Evolutionary conservation across 2,329 filamentous ascomycete genomes (phyloP).

Genomic region (Ophiosphaerella narmari): DNA sequence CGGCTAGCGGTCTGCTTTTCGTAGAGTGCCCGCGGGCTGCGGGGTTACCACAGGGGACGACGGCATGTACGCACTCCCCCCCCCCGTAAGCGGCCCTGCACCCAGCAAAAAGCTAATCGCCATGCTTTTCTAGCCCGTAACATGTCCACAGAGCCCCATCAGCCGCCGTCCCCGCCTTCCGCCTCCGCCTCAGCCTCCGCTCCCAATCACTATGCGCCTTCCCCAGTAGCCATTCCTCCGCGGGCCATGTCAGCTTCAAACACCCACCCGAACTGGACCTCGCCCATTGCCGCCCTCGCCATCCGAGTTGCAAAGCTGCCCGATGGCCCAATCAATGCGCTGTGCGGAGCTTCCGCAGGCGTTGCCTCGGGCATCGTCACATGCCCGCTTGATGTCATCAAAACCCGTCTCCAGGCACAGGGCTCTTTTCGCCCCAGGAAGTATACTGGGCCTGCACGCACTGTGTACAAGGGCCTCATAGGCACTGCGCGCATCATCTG

Average conservation of each 20-base stretch:
- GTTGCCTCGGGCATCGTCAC: conserved; percentile 94
- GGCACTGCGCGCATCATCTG: conserved; percentile 87
- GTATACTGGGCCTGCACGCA: conserved; percentile 54
- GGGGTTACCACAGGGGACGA: conserved; percentile 48
- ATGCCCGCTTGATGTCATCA: conserved; percentile 97
- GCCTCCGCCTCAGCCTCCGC: conserved; percentile 27
- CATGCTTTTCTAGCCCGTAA: conserved; percentile 32
- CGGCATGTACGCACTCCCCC: conserved; percentile 37
- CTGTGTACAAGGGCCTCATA: conserved; percentile 80
- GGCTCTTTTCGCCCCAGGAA: conserved; percentile 72
- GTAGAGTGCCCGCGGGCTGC: conserved; percentile 49
- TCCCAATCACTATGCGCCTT: conserved; percentile 42
- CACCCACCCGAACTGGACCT: conserved; percentile 21
- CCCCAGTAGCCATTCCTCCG: conserved; percentile 15
- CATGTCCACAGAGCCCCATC: conserved; percentile 44
- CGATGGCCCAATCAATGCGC: conserved; percentile 70
- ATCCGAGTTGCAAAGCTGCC: conserved; percentile 55
- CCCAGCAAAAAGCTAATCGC: conserved; percentile 20
- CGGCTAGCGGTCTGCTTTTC: conserved; percentile 44
- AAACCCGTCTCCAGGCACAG: conserved; percentile 96
- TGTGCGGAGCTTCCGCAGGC: conserved; percentile 86
- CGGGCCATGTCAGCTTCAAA: conserved; percentile 25
- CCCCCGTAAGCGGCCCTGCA: neutral
- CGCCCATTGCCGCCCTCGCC: conserved; percentile 42
- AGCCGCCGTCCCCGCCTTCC: conserved; percentile 43